Evolutionary conservation across 139 green algal species (phyloP).

Genomic region (Pleodorina starrii): DNA sequence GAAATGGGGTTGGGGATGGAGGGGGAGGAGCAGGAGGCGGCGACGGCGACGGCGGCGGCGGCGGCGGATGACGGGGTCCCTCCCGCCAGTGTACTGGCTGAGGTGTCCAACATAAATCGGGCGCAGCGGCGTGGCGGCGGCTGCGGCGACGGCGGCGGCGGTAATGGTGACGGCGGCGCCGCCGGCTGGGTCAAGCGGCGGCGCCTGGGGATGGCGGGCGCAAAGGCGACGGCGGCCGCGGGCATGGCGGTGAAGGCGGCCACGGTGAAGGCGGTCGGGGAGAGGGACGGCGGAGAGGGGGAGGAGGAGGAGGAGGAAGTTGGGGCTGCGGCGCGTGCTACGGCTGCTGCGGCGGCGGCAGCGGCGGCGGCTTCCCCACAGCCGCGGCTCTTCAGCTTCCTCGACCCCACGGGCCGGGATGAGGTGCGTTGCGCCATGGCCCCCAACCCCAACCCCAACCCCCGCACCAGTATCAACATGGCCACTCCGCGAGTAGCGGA

Average conservation of each 20-base stretch:
- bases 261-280: no score
- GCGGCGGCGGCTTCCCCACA: neutral
- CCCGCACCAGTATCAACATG: no score
- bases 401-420: conserved; percentile 26
- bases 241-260: neutral
- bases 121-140: neutral
- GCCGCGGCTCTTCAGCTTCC: conserved; percentile 39
- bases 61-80: neutral
- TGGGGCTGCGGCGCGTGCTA: neutral
- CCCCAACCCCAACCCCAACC: no score
- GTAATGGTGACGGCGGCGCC: neutral
- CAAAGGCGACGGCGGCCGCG: neutral
- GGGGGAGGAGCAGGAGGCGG: no score
- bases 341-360: neutral
- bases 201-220: neutral
- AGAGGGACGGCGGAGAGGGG: no score
- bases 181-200: neutral
- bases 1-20: neutral
- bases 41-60: neutral
- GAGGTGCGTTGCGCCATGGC: no score
- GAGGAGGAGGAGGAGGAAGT: no score
- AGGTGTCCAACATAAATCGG: neutral
- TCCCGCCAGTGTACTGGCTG: neutral
- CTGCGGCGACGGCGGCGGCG: neutral
- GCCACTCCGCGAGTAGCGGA: no score